These are phyloP conservation scores for Backusella macrospora DNA, from an alignment of 192 early-diverging fungal genomes.

Conservation along the genomic window DNA sequence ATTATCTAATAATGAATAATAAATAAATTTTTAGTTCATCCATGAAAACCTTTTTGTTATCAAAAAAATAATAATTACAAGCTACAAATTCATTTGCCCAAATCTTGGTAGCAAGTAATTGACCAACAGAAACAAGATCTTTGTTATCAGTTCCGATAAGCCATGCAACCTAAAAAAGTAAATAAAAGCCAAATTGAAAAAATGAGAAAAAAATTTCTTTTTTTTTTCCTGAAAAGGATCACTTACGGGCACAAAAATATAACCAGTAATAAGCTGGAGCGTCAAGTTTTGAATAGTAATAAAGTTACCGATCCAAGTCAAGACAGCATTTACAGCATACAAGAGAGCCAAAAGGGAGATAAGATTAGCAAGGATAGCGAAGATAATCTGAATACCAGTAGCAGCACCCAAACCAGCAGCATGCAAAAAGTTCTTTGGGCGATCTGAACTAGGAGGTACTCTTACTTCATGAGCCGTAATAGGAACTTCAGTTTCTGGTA, in stretches of 20 bases:
- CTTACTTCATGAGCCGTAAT: conserved; percentile 71
- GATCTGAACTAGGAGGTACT: conserved; percentile 56
- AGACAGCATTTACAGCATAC: conserved; percentile 64
- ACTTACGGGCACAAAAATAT: conserved; percentile 71
- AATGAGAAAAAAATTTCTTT: background rate
- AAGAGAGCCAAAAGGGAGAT: conserved; percentile 78
- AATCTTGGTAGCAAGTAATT: conserved; percentile 73
- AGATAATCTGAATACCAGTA: conserved; percentile 72
- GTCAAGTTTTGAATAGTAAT: conserved; percentile 60
- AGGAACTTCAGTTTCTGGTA: conserved; percentile 83
- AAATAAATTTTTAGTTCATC: background rate
- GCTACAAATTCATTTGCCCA: conserved; percentile 89
- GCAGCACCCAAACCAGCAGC: conserved; percentile 84
- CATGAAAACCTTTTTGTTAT: background rate
- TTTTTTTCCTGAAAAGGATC: background rate
- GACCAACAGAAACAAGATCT: conserved; percentile 58
- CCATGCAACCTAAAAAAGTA: conserved; percentile 54
- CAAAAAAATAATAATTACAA: conserved; percentile 47
- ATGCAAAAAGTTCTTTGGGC: conserved; percentile 77
- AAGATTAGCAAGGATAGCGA: conserved; percentile 76
- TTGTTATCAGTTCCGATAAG: conserved; percentile 47
- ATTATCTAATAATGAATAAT: background rate
- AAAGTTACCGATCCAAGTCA: conserved; percentile 73
- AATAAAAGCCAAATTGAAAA: conserved; percentile 10
- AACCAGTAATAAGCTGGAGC: conserved; percentile 73